A percentile compares a stretch with the other conserved stretches of the same genome.
Evolutionary conservation across 768 basidiomycete genomes (phyloP).

Genomic region (Tubosaeta sp.): DNA sequence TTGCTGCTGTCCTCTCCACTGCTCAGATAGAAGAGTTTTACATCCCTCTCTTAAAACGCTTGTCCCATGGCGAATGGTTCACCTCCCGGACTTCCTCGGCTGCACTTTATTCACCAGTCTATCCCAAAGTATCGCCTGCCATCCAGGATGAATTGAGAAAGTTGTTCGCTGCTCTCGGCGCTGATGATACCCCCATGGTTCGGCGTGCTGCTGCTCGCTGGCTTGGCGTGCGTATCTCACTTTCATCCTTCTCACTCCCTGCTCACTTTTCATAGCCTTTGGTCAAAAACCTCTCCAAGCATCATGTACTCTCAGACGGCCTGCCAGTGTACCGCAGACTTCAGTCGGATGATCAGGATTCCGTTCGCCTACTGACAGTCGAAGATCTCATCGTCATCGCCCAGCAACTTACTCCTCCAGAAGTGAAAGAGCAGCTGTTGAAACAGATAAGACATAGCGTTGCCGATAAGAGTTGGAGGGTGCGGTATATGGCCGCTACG

Average conservation of each 20-base stretch:
- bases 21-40: constrained; percentile 84
- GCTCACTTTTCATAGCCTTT: constrained; percentile 53
- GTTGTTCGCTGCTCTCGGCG: constrained; percentile 74
- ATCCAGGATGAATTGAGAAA: constrained; percentile 87
- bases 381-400: constrained; percentile 94
- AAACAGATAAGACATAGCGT: constrained; percentile 86
- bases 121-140: constrained; percentile 66
- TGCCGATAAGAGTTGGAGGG: constrained; percentile 96
- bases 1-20: constrained; percentile 72
- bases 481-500: constrained; percentile 96
- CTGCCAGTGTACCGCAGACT: constrained; percentile 91
- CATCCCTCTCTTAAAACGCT: constrained; percentile 84
- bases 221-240: constrained; percentile 73
- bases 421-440: constrained; percentile 86
- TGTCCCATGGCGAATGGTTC: constrained; percentile 97
- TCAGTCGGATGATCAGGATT: constrained; percentile 96
- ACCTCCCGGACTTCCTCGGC: constrained; percentile 96
- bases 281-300: constrained; percentile 72
- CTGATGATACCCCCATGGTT: constrained; percentile 99
- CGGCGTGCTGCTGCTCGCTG: constrained; percentile 93
- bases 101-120: constrained; percentile 88
- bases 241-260: background rate
- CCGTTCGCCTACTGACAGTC: constrained; percentile 91
- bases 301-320: constrained; percentile 80
- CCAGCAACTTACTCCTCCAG: constrained; percentile 75